phyloP scores from a whole-genome alignment of 2,329 filamentous ascomycete genomes.

The Emergomyces africanus region DNA sequence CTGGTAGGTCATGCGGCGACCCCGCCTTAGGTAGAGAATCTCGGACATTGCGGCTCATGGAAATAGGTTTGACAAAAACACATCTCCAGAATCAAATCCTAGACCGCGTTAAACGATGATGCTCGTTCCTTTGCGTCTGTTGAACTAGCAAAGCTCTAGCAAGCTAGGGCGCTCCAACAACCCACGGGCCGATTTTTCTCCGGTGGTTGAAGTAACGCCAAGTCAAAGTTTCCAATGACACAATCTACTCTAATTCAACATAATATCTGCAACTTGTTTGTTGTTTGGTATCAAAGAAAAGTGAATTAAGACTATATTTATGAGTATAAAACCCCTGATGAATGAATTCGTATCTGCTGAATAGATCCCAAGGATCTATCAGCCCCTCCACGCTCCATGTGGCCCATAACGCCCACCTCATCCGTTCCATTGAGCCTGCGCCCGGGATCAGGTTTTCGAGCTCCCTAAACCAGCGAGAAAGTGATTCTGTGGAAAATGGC shows the following conservation, averaged over 20 bases:
- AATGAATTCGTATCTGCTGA: slow-evolving; percentile 66
- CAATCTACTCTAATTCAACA: neutral
- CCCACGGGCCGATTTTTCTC: neutral
- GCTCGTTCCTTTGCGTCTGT: no score
- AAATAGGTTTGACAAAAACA: neutral
- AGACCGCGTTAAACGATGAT: neutral
- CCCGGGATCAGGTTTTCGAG: slow-evolving; percentile 60
- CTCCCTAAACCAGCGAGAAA: slow-evolving; percentile 18
- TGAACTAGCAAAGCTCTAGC: no score
- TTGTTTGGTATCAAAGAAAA: neutral
- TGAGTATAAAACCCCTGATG: slow-evolving; percentile 31
- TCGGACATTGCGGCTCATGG: neutral
- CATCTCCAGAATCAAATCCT: neutral
- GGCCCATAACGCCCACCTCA: slow-evolving; percentile 51
- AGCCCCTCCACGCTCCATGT: slow-evolving; percentile 51
- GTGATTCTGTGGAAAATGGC: slow-evolving; percentile 2
- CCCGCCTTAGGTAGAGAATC: neutral
- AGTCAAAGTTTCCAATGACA: neutral
- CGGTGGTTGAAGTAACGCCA: neutral
- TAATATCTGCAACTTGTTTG: neutral
- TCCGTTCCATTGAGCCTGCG: slow-evolving; percentile 56
- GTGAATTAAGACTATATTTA: neutral
- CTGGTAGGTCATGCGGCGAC: neutral
- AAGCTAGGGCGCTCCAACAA: no score
- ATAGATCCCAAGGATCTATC: slow-evolving; percentile 59